These are phyloP conservation scores for Vanrija humicola DNA, from an alignment of 1,284 basidiomycete species.

Conservation along the genomic window DNA sequence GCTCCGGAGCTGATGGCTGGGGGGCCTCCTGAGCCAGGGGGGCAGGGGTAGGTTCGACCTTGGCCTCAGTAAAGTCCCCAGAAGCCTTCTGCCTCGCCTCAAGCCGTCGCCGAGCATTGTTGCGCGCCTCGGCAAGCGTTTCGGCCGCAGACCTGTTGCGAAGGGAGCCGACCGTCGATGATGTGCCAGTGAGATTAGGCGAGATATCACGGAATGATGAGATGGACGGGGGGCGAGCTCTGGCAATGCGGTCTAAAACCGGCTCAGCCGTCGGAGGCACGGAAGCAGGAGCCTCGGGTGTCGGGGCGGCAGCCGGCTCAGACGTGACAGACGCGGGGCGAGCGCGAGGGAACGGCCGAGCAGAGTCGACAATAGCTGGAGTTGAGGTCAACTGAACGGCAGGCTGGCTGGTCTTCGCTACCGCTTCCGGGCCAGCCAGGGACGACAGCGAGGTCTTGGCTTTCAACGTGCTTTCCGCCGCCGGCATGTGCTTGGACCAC, in stretches of 20 bases:
- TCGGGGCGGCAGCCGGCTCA: not conserved
- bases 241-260: not conserved
- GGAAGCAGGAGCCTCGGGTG: not conserved
- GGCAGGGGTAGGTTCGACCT: slow-evolving; percentile 5
- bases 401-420: too few species aligned
- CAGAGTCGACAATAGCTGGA: not conserved
- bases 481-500: too few species aligned
- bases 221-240: not conserved
- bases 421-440: too few species aligned
- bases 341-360: not conserved
- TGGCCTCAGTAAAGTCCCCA: slow-evolving; percentile 8
- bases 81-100: slow-evolving; percentile 35
- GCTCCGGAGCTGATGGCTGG: not conserved
- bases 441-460: too few species aligned
- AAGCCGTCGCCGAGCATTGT: slow-evolving; percentile 39
- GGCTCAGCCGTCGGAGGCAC: not conserved
- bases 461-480: too few species aligned
- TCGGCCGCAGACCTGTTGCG: slow-evolving; percentile 31
- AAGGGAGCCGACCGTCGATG: slow-evolving; percentile 2
- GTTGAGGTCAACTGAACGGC: not conserved
- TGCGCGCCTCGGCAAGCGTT: slow-evolving; percentile 39
- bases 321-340: not conserved
- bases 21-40: too few species aligned
- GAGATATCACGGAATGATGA: not conserved
- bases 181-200: slow-evolving; percentile 29